Base-by-base conservation (phyloP, 2,329 filamentous ascomycete species). In the Epichloe gansuensis region DNA sequence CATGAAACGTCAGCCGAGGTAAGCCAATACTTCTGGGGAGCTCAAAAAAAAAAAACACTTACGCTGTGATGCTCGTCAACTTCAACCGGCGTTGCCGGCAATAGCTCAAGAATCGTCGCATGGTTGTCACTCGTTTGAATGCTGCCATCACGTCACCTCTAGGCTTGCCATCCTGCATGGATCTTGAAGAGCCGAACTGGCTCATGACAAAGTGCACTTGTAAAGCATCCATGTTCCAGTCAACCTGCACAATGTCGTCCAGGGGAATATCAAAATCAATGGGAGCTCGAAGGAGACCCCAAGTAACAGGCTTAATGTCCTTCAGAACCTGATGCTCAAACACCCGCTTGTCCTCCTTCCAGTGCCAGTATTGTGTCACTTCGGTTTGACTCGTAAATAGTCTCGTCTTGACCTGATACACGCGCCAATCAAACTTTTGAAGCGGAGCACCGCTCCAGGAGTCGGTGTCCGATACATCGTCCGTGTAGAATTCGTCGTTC, bases 321-420 rank as follows among this genome's bases (percentile, higher is more conserved):
- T 69, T 71, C 4, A 80, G 67, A 1, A 79, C 72, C 58, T 78
- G 76, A 56, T 80, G 77, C 64, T 79, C 73, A 50, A 80, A 75
- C 13, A 67, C 58, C 17, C 59, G 65, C 6, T 60, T 59, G 34
- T 68, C 61, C 8, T 65, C 65, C 3, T 72, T 58, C 71, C 72
- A 80, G 48, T 75, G 74, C 75, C 75, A 77, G 63, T 79, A 80
- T 59, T 80, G 77, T 12, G 74, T 78, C 5, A 76, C 72, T 12
- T 66, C 58, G 2, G 66, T 62, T 50, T 72, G 73, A 23, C 71
- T 76, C 1, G 75, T 73, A 49, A 72, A 67, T 11, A 66, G 56
- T 13, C 66, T 63, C 3, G 73, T 74, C 64, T 77, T 78, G 57
- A 81, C 70, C 56, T 77, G 74, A 45, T 72, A 65, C 12, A 81